Conservation (phyloP, 345 rosid species). For the Moricandia arvensis region DNA sequence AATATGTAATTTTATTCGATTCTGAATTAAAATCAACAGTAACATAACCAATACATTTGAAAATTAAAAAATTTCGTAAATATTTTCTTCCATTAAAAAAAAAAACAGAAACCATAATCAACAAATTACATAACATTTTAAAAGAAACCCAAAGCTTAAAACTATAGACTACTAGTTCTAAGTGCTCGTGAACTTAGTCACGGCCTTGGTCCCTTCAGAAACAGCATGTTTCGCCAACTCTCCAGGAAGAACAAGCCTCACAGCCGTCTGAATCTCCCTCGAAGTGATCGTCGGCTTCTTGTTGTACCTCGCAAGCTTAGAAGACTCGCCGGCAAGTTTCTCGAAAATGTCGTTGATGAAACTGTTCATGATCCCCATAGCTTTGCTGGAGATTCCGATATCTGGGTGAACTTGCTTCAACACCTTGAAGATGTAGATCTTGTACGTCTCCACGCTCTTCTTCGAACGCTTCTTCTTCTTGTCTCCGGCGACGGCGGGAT, state of each 20-base stretch:
- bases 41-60: no score
- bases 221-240: conserved; percentile 84
- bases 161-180: conserved; percentile 41
- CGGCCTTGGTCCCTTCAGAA: conserved; percentile 83
- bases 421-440: conserved; percentile 80
- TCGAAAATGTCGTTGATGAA: conserved; percentile 75
- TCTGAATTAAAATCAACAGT: no score
- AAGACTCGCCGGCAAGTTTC: conserved; percentile 68
- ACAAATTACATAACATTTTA: background rate
- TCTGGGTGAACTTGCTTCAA: conserved; percentile 62
- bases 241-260: conserved; percentile 70
- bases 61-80: background rate
- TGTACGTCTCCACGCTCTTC: conserved; percentile 80
- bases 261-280: conserved; percentile 83
- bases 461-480: conserved; percentile 72
- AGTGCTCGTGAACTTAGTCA: conserved; percentile 70
- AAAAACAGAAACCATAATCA: background rate
- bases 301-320: conserved; percentile 79
- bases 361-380: conserved; percentile 82
- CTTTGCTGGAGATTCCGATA: conserved; percentile 64
- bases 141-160: background rate
- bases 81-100: no score
- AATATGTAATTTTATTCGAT: background rate
- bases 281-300: conserved; percentile 83
- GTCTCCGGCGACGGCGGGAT: conserved; percentile 51